Evolutionary conservation across 192 early-diverging fungal genomes (phyloP).

Genomic region (Coemansia sp.): DNA sequence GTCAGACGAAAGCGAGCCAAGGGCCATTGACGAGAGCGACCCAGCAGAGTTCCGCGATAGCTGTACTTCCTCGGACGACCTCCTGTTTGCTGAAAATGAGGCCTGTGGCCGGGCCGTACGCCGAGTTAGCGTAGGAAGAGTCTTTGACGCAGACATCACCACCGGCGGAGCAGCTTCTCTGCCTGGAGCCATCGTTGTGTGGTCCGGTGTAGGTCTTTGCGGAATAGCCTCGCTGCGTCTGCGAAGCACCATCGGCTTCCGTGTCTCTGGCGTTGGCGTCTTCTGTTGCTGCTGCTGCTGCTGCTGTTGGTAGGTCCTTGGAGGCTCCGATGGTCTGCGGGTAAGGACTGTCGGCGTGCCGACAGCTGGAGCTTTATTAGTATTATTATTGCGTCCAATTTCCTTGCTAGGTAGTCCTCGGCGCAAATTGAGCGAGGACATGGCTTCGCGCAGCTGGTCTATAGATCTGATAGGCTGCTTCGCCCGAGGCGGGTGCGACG

Average conservation of each 20-base stretch:
- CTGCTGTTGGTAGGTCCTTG: background rate
- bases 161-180: background rate
- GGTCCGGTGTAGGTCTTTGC: background rate
- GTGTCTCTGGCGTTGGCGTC: background rate
- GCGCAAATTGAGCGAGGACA: slow-evolving; percentile 1
- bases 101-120: background rate
- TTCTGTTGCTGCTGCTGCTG: slow-evolving; percentile 8
- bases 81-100: background rate
- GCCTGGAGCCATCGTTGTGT: background rate
- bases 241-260: slow-evolving; percentile 8
- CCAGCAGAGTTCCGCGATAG: background rate
- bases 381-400: background rate
- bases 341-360: background rate
- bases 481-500: background rate
- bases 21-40: slow-evolving; percentile 1
- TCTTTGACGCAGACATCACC: background rate
- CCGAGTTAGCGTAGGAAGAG: background rate
- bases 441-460: slow-evolving; percentile 4
- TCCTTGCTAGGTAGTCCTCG: background rate
- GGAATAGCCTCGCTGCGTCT: slow-evolving; percentile 22
- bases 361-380: background rate
- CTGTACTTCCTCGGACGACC: slow-evolving; percentile 2
- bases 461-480: background rate
- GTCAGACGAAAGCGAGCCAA: background rate
- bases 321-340: slow-evolving; percentile 7